A percentile compares a stretch with the other conserved stretches of the same genome.
Evolutionary conservation across 2,329 filamentous ascomycete species (phyloP).

Genomic region (Penicillium sp.): DNA sequence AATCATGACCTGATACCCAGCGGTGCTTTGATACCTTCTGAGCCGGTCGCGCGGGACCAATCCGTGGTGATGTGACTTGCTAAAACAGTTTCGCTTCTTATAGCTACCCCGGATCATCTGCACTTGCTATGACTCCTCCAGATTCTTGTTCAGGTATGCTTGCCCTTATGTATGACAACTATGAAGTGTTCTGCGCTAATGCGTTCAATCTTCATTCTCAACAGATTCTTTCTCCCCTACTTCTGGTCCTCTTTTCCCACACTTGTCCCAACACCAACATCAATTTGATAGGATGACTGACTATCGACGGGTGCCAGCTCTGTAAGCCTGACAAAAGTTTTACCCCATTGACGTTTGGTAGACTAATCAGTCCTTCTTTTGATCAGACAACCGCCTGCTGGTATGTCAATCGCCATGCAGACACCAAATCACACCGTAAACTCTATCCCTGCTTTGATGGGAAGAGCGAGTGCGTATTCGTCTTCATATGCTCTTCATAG

Average conservation of each 20-base stretch:
- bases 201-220: constrained; percentile 22
- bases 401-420: constrained; percentile 48
- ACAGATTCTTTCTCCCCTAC: constrained; percentile 40
- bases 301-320: constrained; percentile 42
- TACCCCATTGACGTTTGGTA: neutral
- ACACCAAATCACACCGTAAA: constrained; percentile 33
- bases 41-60: constrained; percentile 10
- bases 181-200: constrained; percentile 15
- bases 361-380: constrained; percentile 19
- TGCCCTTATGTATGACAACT: constrained; percentile 22
- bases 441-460: constrained; percentile 35
- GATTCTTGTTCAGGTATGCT: constrained; percentile 61
- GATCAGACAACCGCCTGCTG: constrained; percentile 51
- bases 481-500: constrained; percentile 39
- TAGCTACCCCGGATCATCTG: constrained; percentile 57
- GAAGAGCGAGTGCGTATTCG: constrained; percentile 46
- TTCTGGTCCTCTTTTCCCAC: constrained; percentile 38
- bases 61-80: constrained; percentile 30
- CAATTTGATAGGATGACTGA: constrained; percentile 45
- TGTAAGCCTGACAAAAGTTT: constrained; percentile 38
- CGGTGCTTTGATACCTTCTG: constrained; percentile 12
- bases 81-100: constrained; percentile 29
- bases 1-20: constrained; percentile 12
- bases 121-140: constrained; percentile 54
- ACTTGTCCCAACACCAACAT: constrained; percentile 33